Percentiles rank a stretch among this genome's conserved stretches.
Conservation (phyloP, 2,329 filamentous ascomycete species). For the Colletotrichum gloeosporioides region DNA sequence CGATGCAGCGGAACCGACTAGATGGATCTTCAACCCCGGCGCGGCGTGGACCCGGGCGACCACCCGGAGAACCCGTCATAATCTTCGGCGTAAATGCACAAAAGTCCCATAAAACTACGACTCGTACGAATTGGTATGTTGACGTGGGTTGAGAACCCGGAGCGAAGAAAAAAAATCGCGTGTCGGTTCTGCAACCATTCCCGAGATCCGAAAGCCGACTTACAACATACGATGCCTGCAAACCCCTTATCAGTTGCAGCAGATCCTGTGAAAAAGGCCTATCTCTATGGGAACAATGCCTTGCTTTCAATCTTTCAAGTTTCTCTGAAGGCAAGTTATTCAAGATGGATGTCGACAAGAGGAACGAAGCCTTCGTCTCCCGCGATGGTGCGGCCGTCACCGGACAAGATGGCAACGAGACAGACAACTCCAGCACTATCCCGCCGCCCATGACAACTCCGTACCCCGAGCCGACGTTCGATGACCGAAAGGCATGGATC, state of each 20-base stretch:
- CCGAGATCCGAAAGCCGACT: conserved; percentile 16
- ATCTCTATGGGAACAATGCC: neutral
- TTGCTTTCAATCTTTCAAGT: neutral
- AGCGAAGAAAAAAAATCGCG: neutral
- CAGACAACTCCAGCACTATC: neutral
- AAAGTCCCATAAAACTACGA: neutral
- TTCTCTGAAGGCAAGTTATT: neutral
- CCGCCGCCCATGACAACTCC: neutral
- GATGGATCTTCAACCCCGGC: neutral
- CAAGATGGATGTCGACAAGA: conserved; percentile 9
- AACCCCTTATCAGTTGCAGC: neutral
- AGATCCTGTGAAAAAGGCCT: neutral
- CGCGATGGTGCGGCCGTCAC: neutral
- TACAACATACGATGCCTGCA: neutral
- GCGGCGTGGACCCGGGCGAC: neutral
- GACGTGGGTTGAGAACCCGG: neutral
- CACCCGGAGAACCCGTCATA: neutral
- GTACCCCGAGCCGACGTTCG: neutral
- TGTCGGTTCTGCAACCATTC: neutral
- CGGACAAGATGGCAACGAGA: neutral
- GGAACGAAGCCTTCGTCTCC: neutral
- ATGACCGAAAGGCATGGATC: conserved; percentile 25
- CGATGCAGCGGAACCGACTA: neutral
- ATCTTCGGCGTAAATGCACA: neutral
- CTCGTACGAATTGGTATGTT: neutral